Evolutionary conservation across 1,284 basidiomycete genomes (phyloP).

Genomic region (Moniliophthora roreri): DNA sequence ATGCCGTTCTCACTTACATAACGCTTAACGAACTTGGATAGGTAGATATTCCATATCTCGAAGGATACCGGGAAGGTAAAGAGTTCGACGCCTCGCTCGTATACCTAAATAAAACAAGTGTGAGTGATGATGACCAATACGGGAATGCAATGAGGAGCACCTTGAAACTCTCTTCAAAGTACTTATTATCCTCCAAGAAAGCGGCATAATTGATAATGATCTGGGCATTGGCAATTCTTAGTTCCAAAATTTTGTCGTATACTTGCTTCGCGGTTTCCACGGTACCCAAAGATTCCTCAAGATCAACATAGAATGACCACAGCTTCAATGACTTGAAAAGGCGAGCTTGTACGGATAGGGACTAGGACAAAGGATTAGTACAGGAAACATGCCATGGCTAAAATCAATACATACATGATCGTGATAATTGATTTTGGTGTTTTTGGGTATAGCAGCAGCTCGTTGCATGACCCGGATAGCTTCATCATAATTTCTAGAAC

Average conservation of each 20-base stretch:
- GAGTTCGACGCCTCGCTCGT: conserved; percentile 95
- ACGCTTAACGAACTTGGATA: conserved; percentile 96
- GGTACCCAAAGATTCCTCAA: conserved; percentile 95
- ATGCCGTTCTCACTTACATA: conserved; percentile 64
- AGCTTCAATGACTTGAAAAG: conserved; percentile 98
- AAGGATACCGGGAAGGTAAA: conserved; percentile 99
- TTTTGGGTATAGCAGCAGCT: conserved; percentile 88
- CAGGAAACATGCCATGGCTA: conserved; percentile 7
- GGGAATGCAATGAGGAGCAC: no score
- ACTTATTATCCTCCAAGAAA: conserved; percentile 97
- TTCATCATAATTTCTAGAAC: conserved; percentile 92
- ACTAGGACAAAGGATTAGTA: conserved; percentile 38
- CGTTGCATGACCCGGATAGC: conserved; percentile 94
- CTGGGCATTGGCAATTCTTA: conserved; percentile 98
- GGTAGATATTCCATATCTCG: conserved; percentile 99
- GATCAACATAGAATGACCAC: conserved; percentile 98
- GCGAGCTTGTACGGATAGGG: conserved; percentile 83
- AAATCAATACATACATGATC: conserved; percentile 73
- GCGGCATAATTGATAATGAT: conserved; percentile 96
- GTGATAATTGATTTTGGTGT: conserved; percentile 91
- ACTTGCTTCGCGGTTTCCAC: conserved; percentile 91
- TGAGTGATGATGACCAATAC: neutral
- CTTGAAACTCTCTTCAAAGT: conserved; percentile 99
- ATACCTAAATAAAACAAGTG: conserved; percentile 54
- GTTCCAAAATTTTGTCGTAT: conserved; percentile 96